Conservation (phyloP, 2,329 filamentous ascomycete species). For the Aspergillus sergii region DNA sequence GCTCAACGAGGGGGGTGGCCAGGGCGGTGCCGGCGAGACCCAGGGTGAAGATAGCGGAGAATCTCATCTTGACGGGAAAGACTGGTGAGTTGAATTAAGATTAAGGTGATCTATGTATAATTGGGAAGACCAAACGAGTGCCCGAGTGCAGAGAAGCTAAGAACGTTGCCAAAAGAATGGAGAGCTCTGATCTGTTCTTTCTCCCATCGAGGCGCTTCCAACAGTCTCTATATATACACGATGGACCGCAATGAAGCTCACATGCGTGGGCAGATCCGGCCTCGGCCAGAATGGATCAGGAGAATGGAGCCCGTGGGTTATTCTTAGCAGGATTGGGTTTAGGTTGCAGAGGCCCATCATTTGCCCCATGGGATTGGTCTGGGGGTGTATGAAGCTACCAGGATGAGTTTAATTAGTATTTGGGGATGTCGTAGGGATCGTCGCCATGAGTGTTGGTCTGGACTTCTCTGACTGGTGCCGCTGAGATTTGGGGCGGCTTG, state of each 20-base stretch:
- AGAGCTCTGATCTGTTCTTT: constrained; percentile 17
- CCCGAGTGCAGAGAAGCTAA: constrained; percentile 17
- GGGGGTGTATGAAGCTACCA: constrained; percentile 2
- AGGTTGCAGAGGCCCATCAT: constrained; percentile 1
- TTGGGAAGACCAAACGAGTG: constrained; percentile 21
- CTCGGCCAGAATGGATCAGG: constrained; percentile 13
- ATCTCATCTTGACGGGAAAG: constrained; percentile 25
- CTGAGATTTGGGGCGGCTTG: not conserved
- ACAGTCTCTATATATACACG: constrained; percentile 17
- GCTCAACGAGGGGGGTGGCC: constrained; percentile 23
- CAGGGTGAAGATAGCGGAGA: constrained; percentile 27
- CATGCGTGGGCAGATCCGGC: constrained; percentile 10
- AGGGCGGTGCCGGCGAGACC: constrained; percentile 25
- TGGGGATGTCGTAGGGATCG: constrained; percentile 9
- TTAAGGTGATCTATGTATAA: constrained; percentile 11
- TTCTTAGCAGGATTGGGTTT: constrained; percentile 13
- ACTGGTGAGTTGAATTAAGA: constrained; percentile 16
- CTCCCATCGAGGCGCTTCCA: not conserved
- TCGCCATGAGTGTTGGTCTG: constrained; percentile 15
- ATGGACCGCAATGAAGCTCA: constrained; percentile 12
- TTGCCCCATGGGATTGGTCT: constrained; percentile 5
- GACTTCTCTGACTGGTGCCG: constrained; percentile 4
- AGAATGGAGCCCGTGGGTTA: constrained; percentile 7
- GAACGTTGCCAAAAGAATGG: constrained; percentile 18
- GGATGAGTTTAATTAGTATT: constrained; percentile 11